A percentile compares a stretch with the other conserved stretches of the same genome.
Evolutionary conservation across 1,139 yeast genomes (phyloP).

Genomic region (Magnusiomyces tetraspermus): DNA sequence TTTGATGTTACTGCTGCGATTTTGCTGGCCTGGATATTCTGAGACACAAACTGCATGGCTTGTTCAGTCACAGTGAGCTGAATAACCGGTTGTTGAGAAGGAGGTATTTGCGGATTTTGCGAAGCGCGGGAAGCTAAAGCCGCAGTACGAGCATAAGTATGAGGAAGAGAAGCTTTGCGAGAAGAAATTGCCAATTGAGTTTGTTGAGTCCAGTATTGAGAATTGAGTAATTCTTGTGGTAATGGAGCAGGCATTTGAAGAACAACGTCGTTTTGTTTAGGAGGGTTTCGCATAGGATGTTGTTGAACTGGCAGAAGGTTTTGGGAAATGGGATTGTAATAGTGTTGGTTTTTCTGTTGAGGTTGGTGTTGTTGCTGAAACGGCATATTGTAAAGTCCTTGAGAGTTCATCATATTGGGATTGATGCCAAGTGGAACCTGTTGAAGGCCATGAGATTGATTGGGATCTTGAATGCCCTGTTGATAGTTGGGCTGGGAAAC

Average conservation of each 20-base stretch:
- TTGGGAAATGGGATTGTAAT: neutral
- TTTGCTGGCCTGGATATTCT: conserved; percentile 20
- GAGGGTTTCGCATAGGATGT: conserved; percentile 15
- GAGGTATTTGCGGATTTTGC: conserved; percentile 15
- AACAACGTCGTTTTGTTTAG: conserved; percentile 16
- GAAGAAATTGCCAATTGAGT: conserved; percentile 69
- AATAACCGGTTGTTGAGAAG: conserved; percentile 15
- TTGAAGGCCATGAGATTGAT: neutral
- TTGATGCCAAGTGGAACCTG: neutral
- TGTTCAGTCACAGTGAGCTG: conserved; percentile 30
- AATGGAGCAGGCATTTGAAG: conserved; percentile 5
- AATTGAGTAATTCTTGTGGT: conserved; percentile 32
- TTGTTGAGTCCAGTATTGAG: conserved; percentile 86
- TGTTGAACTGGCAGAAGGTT: conserved; percentile 1
- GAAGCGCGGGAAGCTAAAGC: conserved; percentile 57
- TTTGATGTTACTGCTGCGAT: conserved; percentile 9
- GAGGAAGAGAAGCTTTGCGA: conserved; percentile 64
- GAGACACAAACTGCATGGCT: conserved; percentile 31
- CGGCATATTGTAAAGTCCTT: conserved; percentile 2
- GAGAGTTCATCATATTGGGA: neutral
- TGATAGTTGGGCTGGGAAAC: conserved; percentile 1
- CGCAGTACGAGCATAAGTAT: conserved; percentile 85
- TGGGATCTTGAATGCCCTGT: neutral
- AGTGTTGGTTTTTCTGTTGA: conserved; percentile 1
- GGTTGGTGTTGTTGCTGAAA: conserved; percentile 4